Base-by-base conservation (phyloP, 176 grass and related monocot species). In the Avena atlantica region DNA sequence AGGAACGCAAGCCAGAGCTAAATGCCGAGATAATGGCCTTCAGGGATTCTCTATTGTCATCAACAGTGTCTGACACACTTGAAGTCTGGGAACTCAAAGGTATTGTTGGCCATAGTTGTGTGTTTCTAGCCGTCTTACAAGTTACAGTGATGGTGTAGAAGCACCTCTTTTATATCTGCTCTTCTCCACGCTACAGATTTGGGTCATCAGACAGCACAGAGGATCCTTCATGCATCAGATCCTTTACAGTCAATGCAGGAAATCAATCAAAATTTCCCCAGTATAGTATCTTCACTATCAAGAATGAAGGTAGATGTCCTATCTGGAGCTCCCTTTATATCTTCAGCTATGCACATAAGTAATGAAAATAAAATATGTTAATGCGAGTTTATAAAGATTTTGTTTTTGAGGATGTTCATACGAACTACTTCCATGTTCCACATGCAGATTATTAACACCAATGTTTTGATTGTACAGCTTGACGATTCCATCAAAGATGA, bases 71-170 rank as follows among this genome's bases (percentile, higher is more conserved):
- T 48, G 92, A 96, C 81, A 91, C 97, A 48, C 91, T 98, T 80
- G 97, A 98, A 94, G 94, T 98, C 73, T 96, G 97, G 97, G 96
- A 98, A 93, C 87, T 98, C 20, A 98, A 98, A 88, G 96, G 96
- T 98, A 87, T 83, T 78, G 45, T 74, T 85, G 17, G 17, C 68
- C 75, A 83, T 85, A 70, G 42, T 67, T 85, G 4, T 75, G 0
- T 36, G 56, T 67, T 93, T 81, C 74, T 68, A 49, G 44, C 36
- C 78, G 21, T 85, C 44, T 81, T 76, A 78, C 44, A 74, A 76
- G 49, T 81, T 70, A 78, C 23, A 60, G 65, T 60, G 36, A 65
- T 70, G 52, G 25, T 70, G 74, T 62, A 67, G 63, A 57, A 85
- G 8, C 48, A 61, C 44, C 27, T n/a, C 49, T 74, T 89, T 76